Evolutionary conservation across 169 alveolate species (phyloP), one percentile per base, ranked within the genome.

Genomic region (Sarcocystis neurona): DNA sequence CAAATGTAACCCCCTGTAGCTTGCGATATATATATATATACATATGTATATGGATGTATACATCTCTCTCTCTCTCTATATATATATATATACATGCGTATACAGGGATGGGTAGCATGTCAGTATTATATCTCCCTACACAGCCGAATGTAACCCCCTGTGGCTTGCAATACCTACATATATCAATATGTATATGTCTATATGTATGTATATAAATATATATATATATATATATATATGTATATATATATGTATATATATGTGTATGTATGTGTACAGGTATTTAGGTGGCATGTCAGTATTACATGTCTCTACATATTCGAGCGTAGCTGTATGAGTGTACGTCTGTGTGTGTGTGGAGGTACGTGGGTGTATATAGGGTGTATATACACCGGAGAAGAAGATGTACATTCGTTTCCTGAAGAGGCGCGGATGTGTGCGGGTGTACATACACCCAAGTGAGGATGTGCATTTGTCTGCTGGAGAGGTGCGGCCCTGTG

Each of bases 171-270:
- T n/a, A n/a, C n/a, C n/a, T n/a, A n/a, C 41, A 18, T n/a, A 10
- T 5, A 41, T 63, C 27, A 12, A 4, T n/a, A 27, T n/a, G 43
- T 12, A 63, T 10, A 15, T n/a, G 32, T n/a, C 43, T n/a, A n/a
- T 10, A 18, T 63, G 41, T 63, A 18, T 10, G 12, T 1, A n/a
- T 63, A 10, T 63, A n/a, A 30, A n/a, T n/a, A 1, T n/a, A 15
- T 10, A n/a, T 58, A 58, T 58, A 15, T 58, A 63, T 63, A 15
- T n/a, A n/a, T 10, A 1, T 63, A 63, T 63, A n/a, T 63, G 32
- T 63, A n/a, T 63, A n/a, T n/a, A n/a, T n/a, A 5, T 63, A n/a
- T 63, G 32, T 63, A n/a, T 63, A 63, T 63, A n/a, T n/a, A 63
- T 63, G 8, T 63, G 32, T 63, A n/a, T 63, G 32, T 27, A n/a